Evolutionary conservation across 2,329 filamentous ascomycete genomes (phyloP), one percentile per base, ranked within the genome.

Genomic region (Dactylellina parvicollis): DNA sequence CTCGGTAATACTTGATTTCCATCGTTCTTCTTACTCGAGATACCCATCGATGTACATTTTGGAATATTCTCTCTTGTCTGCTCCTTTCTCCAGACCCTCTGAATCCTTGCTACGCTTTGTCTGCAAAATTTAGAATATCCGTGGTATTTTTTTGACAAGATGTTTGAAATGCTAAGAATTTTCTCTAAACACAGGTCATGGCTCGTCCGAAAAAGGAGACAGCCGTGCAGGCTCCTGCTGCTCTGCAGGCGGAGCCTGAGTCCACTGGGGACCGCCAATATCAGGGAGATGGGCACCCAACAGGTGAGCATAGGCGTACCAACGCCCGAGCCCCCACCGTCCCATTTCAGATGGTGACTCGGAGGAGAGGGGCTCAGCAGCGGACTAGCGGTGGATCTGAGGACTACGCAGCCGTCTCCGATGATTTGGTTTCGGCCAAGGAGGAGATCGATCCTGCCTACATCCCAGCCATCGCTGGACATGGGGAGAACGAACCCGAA

Each of bases 321-420:
- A 72, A 55, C 40, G 54, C 69, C 30, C 46, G 69, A 34, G 69
- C 69, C 36, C 69, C 69, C 3, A 73, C 69, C 20, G 69, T 73
- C 16, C 69, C 69, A 55, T 73, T 73, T 56, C 60, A 66, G 28
- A 73, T 73, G 69, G 69, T 73, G 30, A 73, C 69, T 40, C 46
- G 69, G 22, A 47, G 61, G 32, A 65, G 69, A 47, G 69, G 52
- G 14, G 69, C 69, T 14, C 44, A 60, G 24, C 50, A 55, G 52
- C 59, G 55, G 46, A 55, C 54, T 24, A 66, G 60, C 32, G 60
- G 69, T 36, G 54, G 69, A 20, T 73, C 69, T 14, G 69, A 65
- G 4, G 69, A 73, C 28, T 60, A 65, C 26, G 46, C 47, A n/a
- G n/a, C 46, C 9, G 9, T 14, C 22, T 32, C 60, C 30, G 62